These are phyloP conservation scores for Ceratobasidium sp. DNA, from an alignment of 1,284 basidiomycete genomes.

Conservation along the genomic window DNA sequence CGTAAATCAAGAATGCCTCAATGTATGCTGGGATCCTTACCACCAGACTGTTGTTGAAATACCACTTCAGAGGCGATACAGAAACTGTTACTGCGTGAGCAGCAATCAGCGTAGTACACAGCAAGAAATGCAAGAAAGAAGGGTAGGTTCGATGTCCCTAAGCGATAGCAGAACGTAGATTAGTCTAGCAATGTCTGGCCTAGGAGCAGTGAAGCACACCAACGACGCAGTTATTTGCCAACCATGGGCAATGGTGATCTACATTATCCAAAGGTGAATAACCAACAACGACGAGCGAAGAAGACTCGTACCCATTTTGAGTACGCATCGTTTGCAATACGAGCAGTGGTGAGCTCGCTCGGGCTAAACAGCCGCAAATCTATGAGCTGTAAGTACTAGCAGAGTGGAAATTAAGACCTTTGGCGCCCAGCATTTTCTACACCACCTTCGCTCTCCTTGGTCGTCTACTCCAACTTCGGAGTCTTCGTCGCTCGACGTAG, in stretches of 20 bases:
- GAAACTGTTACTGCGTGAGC: slow-evolving; percentile 72
- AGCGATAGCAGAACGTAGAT: slow-evolving; percentile 8
- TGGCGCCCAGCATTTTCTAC: slow-evolving; percentile 62
- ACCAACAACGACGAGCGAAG: slow-evolving; percentile 46
- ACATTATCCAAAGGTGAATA: slow-evolving; percentile 39
- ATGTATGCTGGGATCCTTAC: slow-evolving; percentile 61
- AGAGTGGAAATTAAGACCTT: not conserved
- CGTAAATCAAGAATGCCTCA: slow-evolving; percentile 13
- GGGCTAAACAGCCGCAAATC: slow-evolving; percentile 62
- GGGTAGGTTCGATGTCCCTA: slow-evolving; percentile 89
- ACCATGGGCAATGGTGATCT: slow-evolving; percentile 94
- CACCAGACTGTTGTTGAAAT: slow-evolving; percentile 69
- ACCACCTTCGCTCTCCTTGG: slow-evolving; percentile 68
- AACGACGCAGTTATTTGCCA: slow-evolving; percentile 82
- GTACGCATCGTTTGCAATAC: slow-evolving; percentile 79
- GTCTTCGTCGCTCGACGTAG: slow-evolving; percentile 37
- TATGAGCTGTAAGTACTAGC: not conserved
- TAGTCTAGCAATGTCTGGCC: not conserved
- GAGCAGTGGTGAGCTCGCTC: slow-evolving; percentile 88
- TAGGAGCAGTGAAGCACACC: slow-evolving; percentile 53
- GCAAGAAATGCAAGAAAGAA: slow-evolving; percentile 85
- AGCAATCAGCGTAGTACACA: slow-evolving; percentile 74
- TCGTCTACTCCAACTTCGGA: slow-evolving; percentile 41
- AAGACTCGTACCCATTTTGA: slow-evolving; percentile 80
- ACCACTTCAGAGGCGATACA: slow-evolving; percentile 71